Base-by-base conservation (phyloP, 768 basidiomycete genomes). In the Russula griseocarnosa region DNA sequence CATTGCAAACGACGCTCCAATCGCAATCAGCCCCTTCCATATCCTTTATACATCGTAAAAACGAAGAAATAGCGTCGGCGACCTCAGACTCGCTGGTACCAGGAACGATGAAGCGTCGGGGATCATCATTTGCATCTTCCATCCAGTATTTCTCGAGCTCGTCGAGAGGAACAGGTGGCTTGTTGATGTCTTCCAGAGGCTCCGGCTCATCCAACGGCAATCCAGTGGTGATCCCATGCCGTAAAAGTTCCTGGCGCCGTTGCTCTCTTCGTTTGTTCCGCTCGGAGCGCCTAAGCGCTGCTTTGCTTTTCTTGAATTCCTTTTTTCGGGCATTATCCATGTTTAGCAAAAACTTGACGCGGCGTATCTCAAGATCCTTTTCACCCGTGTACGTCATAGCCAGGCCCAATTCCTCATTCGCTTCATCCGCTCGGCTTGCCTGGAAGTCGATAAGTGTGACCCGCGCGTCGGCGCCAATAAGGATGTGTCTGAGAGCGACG, bases 271-370 rank as follows among this genome's bases (percentile, higher is more conserved):
- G 70, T 10, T 49, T 65, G 67, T 78, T 77, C 52, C 70, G 70
- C 22, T 69, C 69, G 20, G 66, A 68, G n/a, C 72, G 70, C n/a
- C 68, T 71, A 40, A 71, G 59, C 50, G 73, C 73, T 14, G 71
- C 71, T 18, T 72, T 69, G 2, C 71, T 72, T 61, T 74, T 79
- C 55, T 71, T 71, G 4, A 68, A 64, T 66, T 81, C 81, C 51
- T 63, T 73, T 58, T 70, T 66, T 22, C 76, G 73, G 1, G 79
- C 76, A 28, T 71, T 75, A 49, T 73, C 66, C 58, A 75, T 78
- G 69, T 85, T 76, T n/a, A 87, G 77, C 66, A 81, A 76, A 71
- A 78, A 83, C 69, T 77, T 79, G 65, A 86, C 80, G 60, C 81
- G 79, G 58, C 84, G 77, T 77, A 83, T 81, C 65, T 86, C 86